Evolutionary conservation across 1,284 basidiomycete genomes (phyloP).

Genomic region (Malassezia globosa): DNA sequence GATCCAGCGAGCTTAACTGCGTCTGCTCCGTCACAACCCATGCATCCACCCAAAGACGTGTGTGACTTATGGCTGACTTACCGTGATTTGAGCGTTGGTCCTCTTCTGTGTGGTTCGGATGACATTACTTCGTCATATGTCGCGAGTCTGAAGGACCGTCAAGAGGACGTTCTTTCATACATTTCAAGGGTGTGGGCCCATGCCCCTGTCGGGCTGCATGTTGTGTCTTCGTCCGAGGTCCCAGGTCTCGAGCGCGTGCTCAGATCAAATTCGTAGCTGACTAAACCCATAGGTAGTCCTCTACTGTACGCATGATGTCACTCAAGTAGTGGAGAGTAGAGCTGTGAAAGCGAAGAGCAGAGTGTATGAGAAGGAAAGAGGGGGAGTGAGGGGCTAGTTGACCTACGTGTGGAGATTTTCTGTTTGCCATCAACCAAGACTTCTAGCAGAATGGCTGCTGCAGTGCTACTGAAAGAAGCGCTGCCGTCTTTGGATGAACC

Average conservation of each 20-base stretch:
- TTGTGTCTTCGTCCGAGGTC: background rate
- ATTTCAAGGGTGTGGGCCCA: background rate
- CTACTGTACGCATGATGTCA: too few relatives aligned
- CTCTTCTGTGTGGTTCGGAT: constrained; percentile 60
- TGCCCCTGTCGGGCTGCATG: constrained; percentile 2
- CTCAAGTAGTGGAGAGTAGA: too few relatives aligned
- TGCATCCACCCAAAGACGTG: constrained; percentile 8
- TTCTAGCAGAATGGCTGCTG: constrained; percentile 52
- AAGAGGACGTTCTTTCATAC: background rate
- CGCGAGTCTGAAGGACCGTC: background rate
- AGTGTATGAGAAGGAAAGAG: too few relatives aligned
- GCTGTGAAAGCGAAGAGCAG: too few relatives aligned
- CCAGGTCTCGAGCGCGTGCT: constrained; percentile 5
- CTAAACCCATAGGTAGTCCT: constrained; percentile 3
- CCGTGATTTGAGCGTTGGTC: constrained; percentile 13
- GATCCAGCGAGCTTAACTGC: background rate
- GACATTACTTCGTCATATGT: background rate
- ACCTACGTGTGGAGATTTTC: too few relatives aligned
- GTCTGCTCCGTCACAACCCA: background rate
- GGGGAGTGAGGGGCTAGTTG: too few relatives aligned
- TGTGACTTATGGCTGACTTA: constrained; percentile 23
- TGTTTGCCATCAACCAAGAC: too few relatives aligned
- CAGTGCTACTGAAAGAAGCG: constrained; percentile 63
- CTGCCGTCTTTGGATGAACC: constrained; percentile 86
- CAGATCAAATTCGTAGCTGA: constrained; percentile 6